Evolutionary conservation across 352 stramenopile genomes (phyloP), one percentile per base, ranked within the genome.

Genomic region (Phytophthora sansomeana): DNA sequence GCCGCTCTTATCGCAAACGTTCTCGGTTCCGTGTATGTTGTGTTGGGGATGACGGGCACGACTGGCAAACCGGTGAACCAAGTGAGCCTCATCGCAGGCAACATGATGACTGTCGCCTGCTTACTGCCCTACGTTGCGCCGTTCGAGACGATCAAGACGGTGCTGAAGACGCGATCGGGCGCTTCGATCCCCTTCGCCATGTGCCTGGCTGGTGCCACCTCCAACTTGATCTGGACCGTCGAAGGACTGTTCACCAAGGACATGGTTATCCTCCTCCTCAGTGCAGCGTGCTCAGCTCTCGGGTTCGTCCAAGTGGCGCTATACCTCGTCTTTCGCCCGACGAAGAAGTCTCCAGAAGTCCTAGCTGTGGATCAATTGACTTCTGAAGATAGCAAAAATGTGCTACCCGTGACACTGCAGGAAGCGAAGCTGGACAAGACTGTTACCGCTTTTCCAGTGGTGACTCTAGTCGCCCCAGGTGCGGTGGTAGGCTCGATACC

Each of bases 101-200:
- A 78, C 63, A 67, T 82, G 52, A 63, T 70, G 33, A 67, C 63
- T 7, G 36, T 75, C 16, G 65, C 49, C 17, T 72, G 69, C 38
- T 33, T 78, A 35, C 47, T 78, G 58, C 68, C 71, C 1, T 82
- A 78, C 53, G 41, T 76, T 5, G 76, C 67, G 1, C 71, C 74
- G 5, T 78, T 82, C 39, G 74, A 75, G 52, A 82, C 69, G 13
- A 75, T 82, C 39, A 71, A 56, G 13, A 73, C 63, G 38, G 71
- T 82, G 49, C 50, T 80, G 38, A 63, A 66, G 42, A 78, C 71
- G 9, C 60, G 69, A 13, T 76, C 57, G 0, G 59, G 58, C 5
- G 61, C 53, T 8, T 76, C 63, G 13, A 82, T 82, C 41, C 74
- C 74, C 6, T 60, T 80, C 33, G 24, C 51, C 2, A 70, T 82